A percentile compares a stretch with the other conserved stretches of the same genome.
Conservation (phyloP, 1,139 yeast genomes). For the Pneumocystis jirovecii region DNA sequence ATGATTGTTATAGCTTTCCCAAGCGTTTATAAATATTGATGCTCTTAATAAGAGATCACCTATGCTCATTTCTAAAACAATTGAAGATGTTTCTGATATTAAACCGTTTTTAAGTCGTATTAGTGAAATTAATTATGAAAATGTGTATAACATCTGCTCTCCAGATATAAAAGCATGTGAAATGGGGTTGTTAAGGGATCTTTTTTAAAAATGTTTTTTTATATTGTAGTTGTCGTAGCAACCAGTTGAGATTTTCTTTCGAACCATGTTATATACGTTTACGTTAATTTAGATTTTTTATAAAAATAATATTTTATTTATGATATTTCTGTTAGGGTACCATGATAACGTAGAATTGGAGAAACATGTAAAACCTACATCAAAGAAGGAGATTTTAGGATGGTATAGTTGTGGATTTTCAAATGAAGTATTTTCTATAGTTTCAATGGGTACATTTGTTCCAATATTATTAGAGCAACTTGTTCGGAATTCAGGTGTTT, state of each 20-base stretch:
- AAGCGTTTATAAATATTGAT: conserved; percentile 3
- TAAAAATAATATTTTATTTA: not conserved
- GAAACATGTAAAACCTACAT: not conserved
- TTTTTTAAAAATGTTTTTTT: conserved; percentile 22
- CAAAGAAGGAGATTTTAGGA: not conserved
- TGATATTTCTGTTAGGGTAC: not conserved
- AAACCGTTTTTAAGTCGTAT: conserved; percentile 56
- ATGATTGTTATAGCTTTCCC: not conserved
- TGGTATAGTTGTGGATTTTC: conserved; percentile 1
- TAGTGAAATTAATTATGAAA: conserved; percentile 59
- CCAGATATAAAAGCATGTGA: conserved; percentile 39
- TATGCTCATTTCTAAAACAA: conserved; percentile 18
- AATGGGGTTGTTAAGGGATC: conserved; percentile 42
- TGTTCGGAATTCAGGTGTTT: not conserved
- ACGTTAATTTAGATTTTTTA: not conserved
- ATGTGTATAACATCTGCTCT: conserved; percentile 41
- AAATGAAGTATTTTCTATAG: not conserved
- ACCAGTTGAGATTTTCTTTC: too few species aligned
- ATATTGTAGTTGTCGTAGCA: not conserved
- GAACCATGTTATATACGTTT: too few species aligned
- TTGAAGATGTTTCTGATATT: conserved; percentile 38
- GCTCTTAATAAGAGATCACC: conserved; percentile 9
- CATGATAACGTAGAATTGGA: not conserved
- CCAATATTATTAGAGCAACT: not conserved
- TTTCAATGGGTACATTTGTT: not conserved